Base-by-base conservation (phyloP, 2,329 filamentous ascomycete species). In the Fusarium falciforme region DNA sequence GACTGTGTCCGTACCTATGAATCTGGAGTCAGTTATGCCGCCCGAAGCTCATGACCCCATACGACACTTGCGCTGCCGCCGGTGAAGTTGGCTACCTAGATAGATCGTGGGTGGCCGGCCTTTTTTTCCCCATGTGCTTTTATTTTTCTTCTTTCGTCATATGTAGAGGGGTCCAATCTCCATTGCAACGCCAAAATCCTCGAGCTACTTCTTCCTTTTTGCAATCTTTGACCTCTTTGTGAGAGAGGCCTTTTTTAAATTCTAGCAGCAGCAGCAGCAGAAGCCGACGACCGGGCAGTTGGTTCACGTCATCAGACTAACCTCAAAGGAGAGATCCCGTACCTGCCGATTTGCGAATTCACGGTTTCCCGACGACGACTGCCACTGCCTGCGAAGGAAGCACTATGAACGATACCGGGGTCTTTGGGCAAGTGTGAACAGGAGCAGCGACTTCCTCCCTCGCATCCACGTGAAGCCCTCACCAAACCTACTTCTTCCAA, bases 11-110 rank as follows among this genome's bases (percentile, higher is more conserved):
- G 66, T 61, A 57, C 54, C 40, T 44, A 44, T 44, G 42, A 64
- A 65, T 65, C 57, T 71, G 64, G 68, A 68, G 64, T 40, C 27
- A 68, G 68, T 47, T 40, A 68, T 70, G 55, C 52, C 44, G 27
- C 57, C 22, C 40, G 25, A 35, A 36, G 54, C 31, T 57, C 16
- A 38, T 64, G 66, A 57, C 38, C 49, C 49, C 65, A 38, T 57
- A 36, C 40, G 64, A 66, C 64, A 58, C 60, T 57, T 40, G 59
- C 61, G 60, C 36, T 64, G 38, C 38, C n/a, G 52, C 61, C 44
- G 58, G 58, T 62, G 57, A 61, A 33, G 33, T 66, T 66, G 29
- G 71, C 66, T 63, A 54, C 52, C 60, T 54, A 59, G 52, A 59
- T 71, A 60, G 61, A 67, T 61, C 35, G 27, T 72, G 54, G 49